Percentiles rank a stretch among this genome's conserved stretches.
phyloP scores from a whole-genome alignment of 805 yeast species.

The Millerago galiae region DNA sequence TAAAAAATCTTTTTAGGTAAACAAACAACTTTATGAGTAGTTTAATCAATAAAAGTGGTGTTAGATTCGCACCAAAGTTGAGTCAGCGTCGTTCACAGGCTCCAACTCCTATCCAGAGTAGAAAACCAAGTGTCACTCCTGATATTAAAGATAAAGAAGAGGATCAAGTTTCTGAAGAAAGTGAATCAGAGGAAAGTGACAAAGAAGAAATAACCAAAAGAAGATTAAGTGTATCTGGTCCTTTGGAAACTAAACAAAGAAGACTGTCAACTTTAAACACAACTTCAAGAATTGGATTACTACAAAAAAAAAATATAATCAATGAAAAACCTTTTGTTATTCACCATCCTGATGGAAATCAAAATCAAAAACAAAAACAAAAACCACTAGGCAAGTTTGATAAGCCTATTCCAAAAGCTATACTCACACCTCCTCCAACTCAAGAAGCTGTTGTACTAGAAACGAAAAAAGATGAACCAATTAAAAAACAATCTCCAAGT shows the following conservation, averaged over 20 bases:
- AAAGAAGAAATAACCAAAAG: constrained; percentile 8
- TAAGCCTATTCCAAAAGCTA: not conserved
- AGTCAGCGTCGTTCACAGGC: constrained; percentile 35
- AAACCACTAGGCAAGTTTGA: too few relatives aligned
- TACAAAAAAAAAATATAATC: constrained; percentile 24
- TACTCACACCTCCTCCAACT: constrained; percentile 10
- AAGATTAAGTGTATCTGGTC: constrained; percentile 14
- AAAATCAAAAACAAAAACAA: too few relatives aligned
- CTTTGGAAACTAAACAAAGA: constrained; percentile 24
- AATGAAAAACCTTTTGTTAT: not conserved
- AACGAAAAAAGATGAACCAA: not conserved
- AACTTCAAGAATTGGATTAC: constrained; percentile 22
- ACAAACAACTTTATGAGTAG: constrained; percentile 32
- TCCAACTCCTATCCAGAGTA: constrained; percentile 18
- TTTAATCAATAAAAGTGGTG: constrained; percentile 42
- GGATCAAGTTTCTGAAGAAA: constrained; percentile 9
- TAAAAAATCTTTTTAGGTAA: not conserved
- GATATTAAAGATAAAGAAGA: constrained; percentile 7
- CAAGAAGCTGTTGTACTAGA: not conserved
- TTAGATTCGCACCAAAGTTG: constrained; percentile 60
- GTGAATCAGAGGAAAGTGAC: constrained; percentile 9
- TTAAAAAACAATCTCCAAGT: too few relatives aligned
- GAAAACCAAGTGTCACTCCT: constrained; percentile 9
- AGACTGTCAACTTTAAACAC: constrained; percentile 33
- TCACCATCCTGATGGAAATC: not conserved